Conservation (phyloP, 768 basidiomycete genomes). For the Krasilnikovozyma curviuscula region DNA sequence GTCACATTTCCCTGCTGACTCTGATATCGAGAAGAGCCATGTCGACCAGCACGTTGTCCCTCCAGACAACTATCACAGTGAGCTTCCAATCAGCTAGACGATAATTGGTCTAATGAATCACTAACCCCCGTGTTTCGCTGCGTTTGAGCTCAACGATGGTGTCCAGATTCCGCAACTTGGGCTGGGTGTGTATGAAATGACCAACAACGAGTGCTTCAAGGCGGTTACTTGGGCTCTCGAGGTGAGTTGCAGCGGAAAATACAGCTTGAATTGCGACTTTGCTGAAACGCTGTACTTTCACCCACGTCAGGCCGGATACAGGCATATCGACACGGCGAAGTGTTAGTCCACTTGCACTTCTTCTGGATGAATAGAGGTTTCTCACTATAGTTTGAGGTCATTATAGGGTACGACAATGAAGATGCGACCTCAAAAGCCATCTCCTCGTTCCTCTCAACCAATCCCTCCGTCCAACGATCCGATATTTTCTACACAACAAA, state of each 20-base stretch:
- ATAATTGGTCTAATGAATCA: no score
- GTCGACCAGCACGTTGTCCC: no score
- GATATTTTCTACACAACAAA: conserved; percentile 62
- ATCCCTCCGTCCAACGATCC: conserved; percentile 34
- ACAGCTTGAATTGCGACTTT: not conserved
- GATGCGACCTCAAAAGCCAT: conserved; percentile 44
- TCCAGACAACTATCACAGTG: no score
- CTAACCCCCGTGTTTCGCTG: no score
- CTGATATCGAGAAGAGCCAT: no score
- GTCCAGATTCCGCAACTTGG: conserved; percentile 41
- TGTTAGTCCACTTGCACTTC: no score
- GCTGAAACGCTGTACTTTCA: not conserved
- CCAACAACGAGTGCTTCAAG: conserved; percentile 37
- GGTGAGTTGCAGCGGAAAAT: no score
- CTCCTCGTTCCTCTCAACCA: conserved; percentile 34
- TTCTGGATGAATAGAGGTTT: conserved; percentile 4
- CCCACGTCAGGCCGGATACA: conserved; percentile 38
- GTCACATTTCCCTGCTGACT: no score
- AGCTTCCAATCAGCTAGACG: no score
- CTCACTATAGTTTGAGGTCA: not conserved
- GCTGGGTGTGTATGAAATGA: conserved; percentile 48
- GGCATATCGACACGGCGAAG: conserved; percentile 37
- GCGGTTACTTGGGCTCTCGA: conserved; percentile 45
- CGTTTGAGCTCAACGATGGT: conserved; percentile 34
- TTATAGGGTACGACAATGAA: conserved; percentile 41